Evolutionary conservation across 2,329 filamentous ascomycete species (phyloP).

Genomic region (Xylaria sp.): DNA sequence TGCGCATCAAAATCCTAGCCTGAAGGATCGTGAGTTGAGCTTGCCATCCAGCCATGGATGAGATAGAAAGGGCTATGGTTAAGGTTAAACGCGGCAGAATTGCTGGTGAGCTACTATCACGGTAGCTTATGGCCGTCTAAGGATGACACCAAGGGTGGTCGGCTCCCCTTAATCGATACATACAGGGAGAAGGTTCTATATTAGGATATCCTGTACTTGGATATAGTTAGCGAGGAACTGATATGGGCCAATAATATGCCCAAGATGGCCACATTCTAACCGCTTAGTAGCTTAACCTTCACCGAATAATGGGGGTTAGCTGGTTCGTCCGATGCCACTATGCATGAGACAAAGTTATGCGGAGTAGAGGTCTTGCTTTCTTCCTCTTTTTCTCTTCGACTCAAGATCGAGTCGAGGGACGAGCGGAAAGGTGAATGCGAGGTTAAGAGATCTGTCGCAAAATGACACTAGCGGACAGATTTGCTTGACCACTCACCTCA

Average conservation of each 20-base stretch:
- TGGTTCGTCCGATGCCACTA: background rate
- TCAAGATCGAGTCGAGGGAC: background rate
- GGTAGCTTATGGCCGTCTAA: background rate
- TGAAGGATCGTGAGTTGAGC: background rate
- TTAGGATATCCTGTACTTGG: background rate
- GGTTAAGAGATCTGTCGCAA: background rate
- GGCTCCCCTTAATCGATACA: background rate
- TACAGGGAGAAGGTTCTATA: background rate
- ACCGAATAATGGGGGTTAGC: background rate
- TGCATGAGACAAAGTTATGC: background rate
- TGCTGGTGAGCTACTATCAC: background rate
- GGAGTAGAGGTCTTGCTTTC: background rate
- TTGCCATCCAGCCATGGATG: slow-evolving; percentile 5
- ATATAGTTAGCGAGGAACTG: background rate
- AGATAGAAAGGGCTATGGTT: background rate
- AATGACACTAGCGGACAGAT: background rate
- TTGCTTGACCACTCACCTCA: slow-evolving; percentile 15
- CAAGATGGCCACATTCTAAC: background rate
- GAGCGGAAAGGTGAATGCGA: background rate
- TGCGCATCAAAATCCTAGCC: background rate
- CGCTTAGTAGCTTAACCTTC: background rate
- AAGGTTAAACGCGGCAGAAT: background rate
- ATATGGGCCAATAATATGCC: background rate
- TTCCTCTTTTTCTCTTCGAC: background rate
- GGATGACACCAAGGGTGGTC: background rate